A percentile compares a stretch with the other conserved stretches of the same genome.
These are phyloP conservation scores for Backusella circina DNA, from an alignment of 192 early-diverging fungal species.

Conservation along the genomic window DNA sequence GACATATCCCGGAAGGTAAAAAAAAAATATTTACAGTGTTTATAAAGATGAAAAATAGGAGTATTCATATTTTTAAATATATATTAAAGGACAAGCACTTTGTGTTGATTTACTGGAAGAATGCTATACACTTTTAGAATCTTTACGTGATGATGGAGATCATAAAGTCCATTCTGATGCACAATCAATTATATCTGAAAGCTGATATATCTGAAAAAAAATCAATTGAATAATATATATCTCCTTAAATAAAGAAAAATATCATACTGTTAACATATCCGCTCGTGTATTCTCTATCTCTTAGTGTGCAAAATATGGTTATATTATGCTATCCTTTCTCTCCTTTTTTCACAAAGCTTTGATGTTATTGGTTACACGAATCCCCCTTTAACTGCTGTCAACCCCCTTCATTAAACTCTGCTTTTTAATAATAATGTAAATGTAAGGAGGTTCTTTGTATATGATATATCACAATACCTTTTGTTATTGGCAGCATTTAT, in stretches of 20 bases:
- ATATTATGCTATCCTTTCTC: too few species aligned
- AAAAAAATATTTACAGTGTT: background rate
- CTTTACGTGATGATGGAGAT: constrained; percentile 50
- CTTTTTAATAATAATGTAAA: too few species aligned
- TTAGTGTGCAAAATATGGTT: background rate
- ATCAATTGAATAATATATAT: background rate
- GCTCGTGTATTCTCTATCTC: background rate
- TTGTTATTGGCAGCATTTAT: too few species aligned
- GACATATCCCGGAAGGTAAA: constrained; percentile 58
- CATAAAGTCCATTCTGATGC: background rate
- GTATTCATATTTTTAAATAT: background rate
- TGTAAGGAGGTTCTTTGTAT: too few species aligned
- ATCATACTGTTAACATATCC: background rate
- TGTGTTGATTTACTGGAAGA: constrained; percentile 78
- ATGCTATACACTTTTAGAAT: constrained; percentile 79
- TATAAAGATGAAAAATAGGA: background rate
- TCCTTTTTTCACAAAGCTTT: too few species aligned
- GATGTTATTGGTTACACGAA: too few species aligned
- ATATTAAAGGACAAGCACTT: constrained; percentile 65
- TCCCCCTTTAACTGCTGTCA: too few species aligned
- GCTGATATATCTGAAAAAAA: background rate
- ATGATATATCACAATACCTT: too few species aligned
- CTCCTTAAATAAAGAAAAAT: background rate
- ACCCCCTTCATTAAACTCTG: too few species aligned
- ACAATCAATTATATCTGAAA: background rate